Evolutionary conservation across 2,329 filamentous ascomycete species (phyloP), one percentile per base, ranked within the genome.

Genomic region (Parasarocladium wereldwijsianum): DNA sequence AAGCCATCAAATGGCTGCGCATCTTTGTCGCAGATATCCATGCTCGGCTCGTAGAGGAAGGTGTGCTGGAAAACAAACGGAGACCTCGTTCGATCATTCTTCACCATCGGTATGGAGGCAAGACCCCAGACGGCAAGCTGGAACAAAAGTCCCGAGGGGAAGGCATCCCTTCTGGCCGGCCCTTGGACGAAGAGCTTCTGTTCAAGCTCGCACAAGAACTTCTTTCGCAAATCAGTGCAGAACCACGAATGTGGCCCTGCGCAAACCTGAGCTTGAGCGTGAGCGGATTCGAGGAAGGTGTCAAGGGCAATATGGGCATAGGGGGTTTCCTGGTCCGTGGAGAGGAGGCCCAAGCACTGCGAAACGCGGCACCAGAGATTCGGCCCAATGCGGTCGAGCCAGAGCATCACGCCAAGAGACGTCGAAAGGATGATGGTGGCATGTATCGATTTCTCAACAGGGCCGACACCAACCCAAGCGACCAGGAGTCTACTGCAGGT

Each of bases 11-110:
- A 36, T 98, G 90, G 90, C 61, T 98, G 22, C 68, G 77, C 8
- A 94, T 98, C 32, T 96, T 96, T 49, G 75, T 70, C 4, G 82
- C 84, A 1, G 90, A 98, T 49, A 93, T 98, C 30, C 90, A 80
- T 52, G 77, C 82, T 32, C 73, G 90, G 24, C 64, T 96, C 26
- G 76, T 93, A 0, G 86, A 96, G 47, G 87, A 96, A 53, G 85
- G 84, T 13, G 78, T 92, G 3, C 55, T 87, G 33, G 85, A 93
- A 50, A 80, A 93, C 48, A 87, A 76, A 51, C 72, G 87, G 23
- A 68, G 86, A 31, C 90, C 90, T 3, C 85, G 76, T 45, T 86
- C 79, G 1, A 78, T 94, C 38, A 85, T 82, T 37, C 52, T 96
- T 34, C 81, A 94, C 47, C 77, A 92, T 48, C 70, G 83, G 16